Evolutionary conservation across 768 basidiomycete species (phyloP), one percentile per base, ranked within the genome.

Genomic region (Podaxis sp.): DNA sequence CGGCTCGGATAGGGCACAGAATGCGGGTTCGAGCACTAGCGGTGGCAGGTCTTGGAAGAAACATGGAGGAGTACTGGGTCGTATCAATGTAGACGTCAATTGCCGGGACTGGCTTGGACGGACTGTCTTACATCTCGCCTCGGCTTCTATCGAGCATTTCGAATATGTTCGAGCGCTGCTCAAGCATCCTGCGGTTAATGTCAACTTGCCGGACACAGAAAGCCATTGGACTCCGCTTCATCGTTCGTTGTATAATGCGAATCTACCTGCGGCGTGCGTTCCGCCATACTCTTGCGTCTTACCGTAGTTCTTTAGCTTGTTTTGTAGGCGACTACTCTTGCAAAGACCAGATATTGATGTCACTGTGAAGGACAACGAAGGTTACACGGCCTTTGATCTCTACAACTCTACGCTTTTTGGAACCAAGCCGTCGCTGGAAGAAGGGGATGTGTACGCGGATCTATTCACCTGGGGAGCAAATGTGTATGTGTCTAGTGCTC

Each of bases 181-280:
- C 54, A 81, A 82, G 16, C 89, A 93, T 64, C 86, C 92, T 1
- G 73, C 77, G 23, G 78, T 95, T 70, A 88, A 90, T 59, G 84
- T 93, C 65, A 98, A 98, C 66, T 61, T 90, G 5, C 75, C 77
- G 44, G 96, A 99, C 72, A 71, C 71, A 56, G 96, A 98, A 78
- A 91, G 84, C 60, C 89, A 88, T 59, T 98, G 94, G 91, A 96
- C 93, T 0, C 83, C 95, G 5, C 76, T 98, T 21, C 96, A 99
- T 68, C 78, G 94, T 51, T 92, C 92, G 1, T 72, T 95, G 65
- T 97, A 94, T 69, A 71, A 78, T 38, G 92, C 91, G 0, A 93
- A 94, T 66, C 62, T 95, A 7, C 78, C 86, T 51, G 82, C 83
- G 48, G 88, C 82, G 85, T 89, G 64, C 62, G 88, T 78, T 5